phyloP scores from a whole-genome alignment of 2,329 filamentous ascomycete genomes.

The Aspergillus hiratsukae region DNA sequence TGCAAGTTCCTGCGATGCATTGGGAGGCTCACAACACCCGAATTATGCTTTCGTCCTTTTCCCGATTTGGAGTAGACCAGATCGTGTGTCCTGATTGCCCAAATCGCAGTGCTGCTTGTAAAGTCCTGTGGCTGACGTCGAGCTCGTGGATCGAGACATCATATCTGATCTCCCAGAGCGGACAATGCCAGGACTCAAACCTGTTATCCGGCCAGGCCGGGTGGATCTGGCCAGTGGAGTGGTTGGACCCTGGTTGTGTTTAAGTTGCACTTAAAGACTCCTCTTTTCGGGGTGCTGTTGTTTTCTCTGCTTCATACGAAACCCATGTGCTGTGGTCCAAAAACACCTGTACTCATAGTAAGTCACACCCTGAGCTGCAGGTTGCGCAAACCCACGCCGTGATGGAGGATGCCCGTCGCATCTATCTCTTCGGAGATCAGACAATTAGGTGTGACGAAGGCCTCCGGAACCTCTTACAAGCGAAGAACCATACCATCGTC shows the following conservation, averaged over 20 bases:
- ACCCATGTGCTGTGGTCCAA: neutral
- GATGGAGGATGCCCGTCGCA: constrained; percentile 29
- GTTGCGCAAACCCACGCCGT: constrained; percentile 9
- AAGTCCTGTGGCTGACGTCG: neutral
- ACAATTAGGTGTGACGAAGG: constrained; percentile 41
- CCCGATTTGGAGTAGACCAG: neutral
- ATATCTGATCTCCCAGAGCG: neutral
- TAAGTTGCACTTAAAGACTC: neutral
- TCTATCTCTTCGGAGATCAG: constrained; percentile 47
- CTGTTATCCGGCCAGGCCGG: neutral
- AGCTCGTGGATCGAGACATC: neutral
- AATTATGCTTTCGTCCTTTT: neutral
- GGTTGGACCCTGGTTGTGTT: neutral
- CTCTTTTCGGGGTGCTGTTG: neutral
- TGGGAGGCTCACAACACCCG: neutral
- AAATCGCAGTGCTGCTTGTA: neutral
- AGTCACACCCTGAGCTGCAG: constrained; percentile 3
- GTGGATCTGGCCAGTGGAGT: neutral
- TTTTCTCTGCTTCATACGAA: neutral
- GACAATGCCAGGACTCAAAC: neutral
- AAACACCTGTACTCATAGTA: neutral
- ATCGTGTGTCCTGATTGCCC: neutral
- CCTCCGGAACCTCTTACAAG: constrained; percentile 38
- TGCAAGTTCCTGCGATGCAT: neutral
- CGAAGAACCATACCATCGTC: constrained; percentile 40